Evolutionary conservation across 140 eudicot species (phyloP).

Genomic region (Bidens hawaiensis): DNA sequence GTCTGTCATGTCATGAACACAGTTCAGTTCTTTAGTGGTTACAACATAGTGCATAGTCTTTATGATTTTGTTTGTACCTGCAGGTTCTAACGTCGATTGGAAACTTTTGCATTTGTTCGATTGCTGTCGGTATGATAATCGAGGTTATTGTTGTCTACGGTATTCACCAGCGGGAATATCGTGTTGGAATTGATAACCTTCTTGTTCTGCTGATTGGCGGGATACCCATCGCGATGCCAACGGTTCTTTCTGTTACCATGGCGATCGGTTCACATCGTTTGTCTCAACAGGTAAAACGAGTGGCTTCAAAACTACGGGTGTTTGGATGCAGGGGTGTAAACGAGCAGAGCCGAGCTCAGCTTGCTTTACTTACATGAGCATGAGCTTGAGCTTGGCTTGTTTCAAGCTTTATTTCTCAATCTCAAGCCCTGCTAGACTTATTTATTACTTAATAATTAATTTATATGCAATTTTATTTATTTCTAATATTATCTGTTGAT

Average conservation of each 20-base stretch:
- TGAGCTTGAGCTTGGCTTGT: too few relatives aligned
- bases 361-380: too few relatives aligned
- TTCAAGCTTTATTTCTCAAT: too few relatives aligned
- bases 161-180: constrained; percentile 49
- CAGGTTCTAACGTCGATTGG: constrained; percentile 92
- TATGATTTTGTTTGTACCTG: neutral
- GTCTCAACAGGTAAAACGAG: constrained; percentile 63
- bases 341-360: too few relatives aligned
- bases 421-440: too few relatives aligned
- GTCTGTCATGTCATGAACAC: constrained; percentile 22
- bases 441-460: too few relatives aligned
- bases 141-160: constrained; percentile 70
- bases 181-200: constrained; percentile 86
- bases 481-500: too few relatives aligned
- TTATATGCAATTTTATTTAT: too few relatives aligned
- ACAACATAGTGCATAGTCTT: neutral
- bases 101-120: constrained; percentile 96
- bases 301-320: too few relatives aligned
- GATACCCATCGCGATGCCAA: constrained; percentile 97
- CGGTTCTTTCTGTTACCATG: constrained; percentile 97
- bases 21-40: neutral
- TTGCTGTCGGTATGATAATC: constrained; percentile 75
- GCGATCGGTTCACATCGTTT: constrained; percentile 96
- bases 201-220: constrained; percentile 96
- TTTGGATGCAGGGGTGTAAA: too few relatives aligned